Evolutionary conservation across 768 basidiomycete genomes (phyloP).

Genomic region (Boletus subparvulus): DNA sequence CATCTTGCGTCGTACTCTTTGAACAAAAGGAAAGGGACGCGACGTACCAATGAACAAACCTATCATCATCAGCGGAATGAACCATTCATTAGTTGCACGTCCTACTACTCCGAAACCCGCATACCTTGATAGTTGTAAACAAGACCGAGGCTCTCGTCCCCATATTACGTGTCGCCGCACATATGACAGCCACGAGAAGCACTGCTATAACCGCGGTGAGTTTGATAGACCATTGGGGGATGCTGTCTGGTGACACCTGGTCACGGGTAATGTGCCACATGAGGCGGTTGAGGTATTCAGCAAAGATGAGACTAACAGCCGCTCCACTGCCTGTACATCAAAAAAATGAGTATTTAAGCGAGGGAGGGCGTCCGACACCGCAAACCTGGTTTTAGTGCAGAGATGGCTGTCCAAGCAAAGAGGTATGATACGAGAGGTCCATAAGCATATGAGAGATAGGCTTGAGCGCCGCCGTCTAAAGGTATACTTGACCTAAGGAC

Average conservation of each 20-base stretch:
- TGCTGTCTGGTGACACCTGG: slow-evolving; percentile 70
- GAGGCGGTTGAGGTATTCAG: slow-evolving; percentile 90
- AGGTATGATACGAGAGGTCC: slow-evolving; percentile 86
- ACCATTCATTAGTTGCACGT: not conserved
- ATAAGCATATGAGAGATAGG: slow-evolving; percentile 88
- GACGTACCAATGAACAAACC: slow-evolving; percentile 65
- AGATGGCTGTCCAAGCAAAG: slow-evolving; percentile 94
- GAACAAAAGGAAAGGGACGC: not conserved
- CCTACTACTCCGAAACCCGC: slow-evolving; percentile 22
- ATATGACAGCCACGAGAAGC: slow-evolving; percentile 68
- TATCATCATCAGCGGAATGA: slow-evolving; percentile 22
- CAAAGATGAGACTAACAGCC: slow-evolving; percentile 85
- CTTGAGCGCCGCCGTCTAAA: slow-evolving; percentile 56
- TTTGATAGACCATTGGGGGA: slow-evolving; percentile 92
- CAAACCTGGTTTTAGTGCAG: slow-evolving; percentile 79
- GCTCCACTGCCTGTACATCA: slow-evolving; percentile 60
- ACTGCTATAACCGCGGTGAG: slow-evolving; percentile 77
- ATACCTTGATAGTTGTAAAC: slow-evolving; percentile 86
- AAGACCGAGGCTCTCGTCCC: slow-evolving; percentile 82
- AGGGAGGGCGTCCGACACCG: not conserved
- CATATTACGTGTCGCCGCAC: slow-evolving; percentile 71
- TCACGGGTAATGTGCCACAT: slow-evolving; percentile 74
- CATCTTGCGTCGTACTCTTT: not conserved
- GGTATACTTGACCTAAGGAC: slow-evolving; percentile 33
- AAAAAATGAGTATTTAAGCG: slow-evolving; percentile 1